phyloP scores from a whole-genome alignment of 345 rosid species.

The Ceriops zippeliana region DNA sequence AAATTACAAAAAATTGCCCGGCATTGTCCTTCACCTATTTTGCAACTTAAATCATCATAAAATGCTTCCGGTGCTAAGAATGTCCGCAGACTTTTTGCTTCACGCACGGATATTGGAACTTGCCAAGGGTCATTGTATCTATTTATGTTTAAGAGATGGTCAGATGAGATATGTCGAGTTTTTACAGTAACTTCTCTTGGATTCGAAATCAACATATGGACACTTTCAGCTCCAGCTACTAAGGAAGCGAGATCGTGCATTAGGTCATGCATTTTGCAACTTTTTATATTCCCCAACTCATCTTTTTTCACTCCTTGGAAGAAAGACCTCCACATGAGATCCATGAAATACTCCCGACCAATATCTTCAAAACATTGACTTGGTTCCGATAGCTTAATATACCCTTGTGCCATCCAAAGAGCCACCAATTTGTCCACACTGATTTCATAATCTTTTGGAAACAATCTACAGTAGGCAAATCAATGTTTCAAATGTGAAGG shows the following conservation, averaged over 20 bases:
- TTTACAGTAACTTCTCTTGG: no score
- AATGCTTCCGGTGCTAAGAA: background rate
- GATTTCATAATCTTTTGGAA: constrained; percentile 22
- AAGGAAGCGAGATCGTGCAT: constrained; percentile 19
- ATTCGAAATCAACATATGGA: rapidly evolving
- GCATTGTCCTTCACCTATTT: no score
- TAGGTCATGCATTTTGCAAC: background rate
- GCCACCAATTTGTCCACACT: background rate
- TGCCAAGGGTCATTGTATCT: background rate
- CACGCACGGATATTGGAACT: background rate
- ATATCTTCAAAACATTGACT: no score
- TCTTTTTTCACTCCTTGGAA: no score
- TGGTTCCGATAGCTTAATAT: no score
- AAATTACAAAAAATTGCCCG: no score
- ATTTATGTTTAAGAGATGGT: background rate
- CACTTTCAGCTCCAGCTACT: background rate
- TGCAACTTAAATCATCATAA: background rate
- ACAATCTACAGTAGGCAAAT: constrained; percentile 7
- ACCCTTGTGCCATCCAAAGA: constrained; percentile 14
- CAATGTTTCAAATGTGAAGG: constrained; percentile 28
- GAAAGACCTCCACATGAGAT: no score
- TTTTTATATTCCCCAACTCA: no score
- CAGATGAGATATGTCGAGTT: constrained; percentile 8
- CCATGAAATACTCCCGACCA: no score
- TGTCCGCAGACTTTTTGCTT: constrained; percentile 10